Conservation (phyloP, 2,329 filamentous ascomycete species). For the Teratosphaeria zuluensis region DNA sequence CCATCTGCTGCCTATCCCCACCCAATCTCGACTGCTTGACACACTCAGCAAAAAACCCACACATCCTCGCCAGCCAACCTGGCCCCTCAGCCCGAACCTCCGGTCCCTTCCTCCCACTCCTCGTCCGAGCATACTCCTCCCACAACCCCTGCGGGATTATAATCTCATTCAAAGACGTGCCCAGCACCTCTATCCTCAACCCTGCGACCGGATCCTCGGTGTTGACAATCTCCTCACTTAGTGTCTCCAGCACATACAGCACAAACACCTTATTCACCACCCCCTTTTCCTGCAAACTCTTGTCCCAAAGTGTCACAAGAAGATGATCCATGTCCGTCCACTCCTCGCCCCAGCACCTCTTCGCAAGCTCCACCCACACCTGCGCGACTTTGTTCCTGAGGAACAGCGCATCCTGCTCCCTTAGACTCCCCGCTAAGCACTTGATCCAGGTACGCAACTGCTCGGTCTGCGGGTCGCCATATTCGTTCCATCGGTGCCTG, state of each 20-base stretch:
- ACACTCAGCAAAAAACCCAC: conserved; percentile 64
- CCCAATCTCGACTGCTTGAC: conserved; percentile 36
- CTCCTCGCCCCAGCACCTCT: conserved; percentile 73
- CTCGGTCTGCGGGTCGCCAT: conserved; percentile 56
- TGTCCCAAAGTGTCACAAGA: conserved; percentile 69
- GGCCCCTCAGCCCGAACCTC: conserved; percentile 68
- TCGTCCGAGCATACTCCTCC: conserved; percentile 50
- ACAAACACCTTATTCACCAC: conserved; percentile 73
- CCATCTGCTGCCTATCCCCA: conserved; percentile 52
- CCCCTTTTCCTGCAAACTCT: conserved; percentile 19
- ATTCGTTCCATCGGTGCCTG: conserved; percentile 72
- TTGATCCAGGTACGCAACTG: conserved; percentile 69
- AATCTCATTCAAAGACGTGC: conserved; percentile 84
- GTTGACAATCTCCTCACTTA: conserved; percentile 91
- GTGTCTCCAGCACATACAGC: conserved; percentile 74
- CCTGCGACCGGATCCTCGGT: conserved; percentile 77
- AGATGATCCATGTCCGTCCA: conserved; percentile 92
- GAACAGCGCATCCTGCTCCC: conserved; percentile 65
- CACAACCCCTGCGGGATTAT: conserved; percentile 74
- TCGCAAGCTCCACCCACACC: conserved; percentile 89
- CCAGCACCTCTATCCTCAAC: conserved; percentile 72
- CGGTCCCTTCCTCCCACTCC: conserved; percentile 49
- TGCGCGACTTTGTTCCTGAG: conserved; percentile 89
- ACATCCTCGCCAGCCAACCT: conserved; percentile 77
- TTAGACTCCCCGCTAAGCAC: conserved; percentile 62